Percentiles rank a stretch among this genome's conserved stretches.
Evolutionary conservation across 2,329 filamentous ascomycete species (phyloP).

Genomic region (Botrytis paeoniae): DNA sequence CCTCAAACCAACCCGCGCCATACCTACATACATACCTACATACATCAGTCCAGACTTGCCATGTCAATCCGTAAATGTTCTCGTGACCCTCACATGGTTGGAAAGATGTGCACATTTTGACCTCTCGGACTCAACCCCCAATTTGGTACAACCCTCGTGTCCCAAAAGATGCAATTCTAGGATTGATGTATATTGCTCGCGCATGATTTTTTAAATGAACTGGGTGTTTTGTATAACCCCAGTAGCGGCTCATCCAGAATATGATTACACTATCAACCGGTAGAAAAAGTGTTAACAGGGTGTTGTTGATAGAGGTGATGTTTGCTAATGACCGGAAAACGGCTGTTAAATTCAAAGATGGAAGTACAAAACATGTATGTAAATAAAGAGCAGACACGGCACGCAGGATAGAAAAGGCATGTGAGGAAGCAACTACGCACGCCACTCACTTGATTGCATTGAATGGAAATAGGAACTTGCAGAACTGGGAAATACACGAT

Average conservation of each 20-base stretch:
- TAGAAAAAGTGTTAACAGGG: slow-evolving; percentile 11
- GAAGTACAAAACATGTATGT: slow-evolving; percentile 13
- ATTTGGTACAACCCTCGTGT: slow-evolving; percentile 33
- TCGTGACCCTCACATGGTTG: slow-evolving; percentile 35
- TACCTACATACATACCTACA: neutral
- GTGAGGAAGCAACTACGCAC: slow-evolving; percentile 12
- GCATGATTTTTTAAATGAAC: slow-evolving; percentile 23
- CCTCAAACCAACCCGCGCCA: slow-evolving; percentile 6
- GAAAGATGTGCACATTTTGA: slow-evolving; percentile 10
- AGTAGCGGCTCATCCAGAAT: slow-evolving; percentile 30
- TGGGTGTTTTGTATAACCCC: slow-evolving; percentile 26
- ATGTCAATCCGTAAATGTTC: slow-evolving; percentile 23
- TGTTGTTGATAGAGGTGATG: slow-evolving; percentile 6
- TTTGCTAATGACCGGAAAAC: slow-evolving; percentile 20
- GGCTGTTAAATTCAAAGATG: slow-evolving; percentile 19
- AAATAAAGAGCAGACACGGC: slow-evolving; percentile 15
- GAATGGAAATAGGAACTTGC: slow-evolving; percentile 13
- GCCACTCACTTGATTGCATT: slow-evolving; percentile 20
- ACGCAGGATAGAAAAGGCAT: slow-evolving; percentile 14
- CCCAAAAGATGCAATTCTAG: slow-evolving; percentile 30
- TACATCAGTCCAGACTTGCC: slow-evolving; percentile 19
- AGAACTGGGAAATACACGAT: slow-evolving; percentile 10
- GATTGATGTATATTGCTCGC: slow-evolving; percentile 25
- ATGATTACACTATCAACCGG: slow-evolving; percentile 9
- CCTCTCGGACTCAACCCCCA: slow-evolving; percentile 21